Percentiles rank a stretch among this genome's conserved stretches.
These are phyloP conservation scores for Colletotrichum sp. DNA, from an alignment of 2,329 filamentous ascomycete genomes.

Conservation along the genomic window DNA sequence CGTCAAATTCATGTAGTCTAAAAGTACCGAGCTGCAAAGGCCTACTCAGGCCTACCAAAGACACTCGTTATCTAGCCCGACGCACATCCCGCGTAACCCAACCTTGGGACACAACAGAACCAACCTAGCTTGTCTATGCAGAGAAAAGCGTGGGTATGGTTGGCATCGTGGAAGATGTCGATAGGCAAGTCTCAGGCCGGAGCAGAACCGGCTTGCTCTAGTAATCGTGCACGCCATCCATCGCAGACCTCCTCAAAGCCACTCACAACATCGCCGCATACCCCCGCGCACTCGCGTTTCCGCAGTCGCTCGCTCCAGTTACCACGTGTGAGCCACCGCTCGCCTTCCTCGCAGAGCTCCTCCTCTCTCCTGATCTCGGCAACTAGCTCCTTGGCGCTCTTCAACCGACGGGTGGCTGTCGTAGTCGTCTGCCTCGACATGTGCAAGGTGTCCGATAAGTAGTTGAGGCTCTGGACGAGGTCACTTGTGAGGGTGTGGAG, in stretches of 20 bases:
- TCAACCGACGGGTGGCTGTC: constrained; percentile 79
- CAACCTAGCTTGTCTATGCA: not conserved
- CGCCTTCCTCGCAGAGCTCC: constrained; percentile 81
- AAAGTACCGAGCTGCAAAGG: not conserved
- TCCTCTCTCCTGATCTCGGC: constrained; percentile 84
- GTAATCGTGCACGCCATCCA: constrained; percentile 78
- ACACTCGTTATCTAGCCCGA: not conserved
- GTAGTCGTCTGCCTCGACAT: constrained; percentile 91
- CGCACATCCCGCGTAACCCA: not conserved
- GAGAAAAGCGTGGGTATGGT: not conserved
- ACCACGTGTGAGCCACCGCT: constrained; percentile 79
- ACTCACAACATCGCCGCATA: constrained; percentile 86
- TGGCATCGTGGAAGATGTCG: not conserved
- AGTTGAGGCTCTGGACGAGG: constrained; percentile 80
- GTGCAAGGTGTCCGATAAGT: constrained; percentile 89
- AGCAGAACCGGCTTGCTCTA: constrained; percentile 64
- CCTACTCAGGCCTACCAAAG: not conserved
- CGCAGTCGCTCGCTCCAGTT: constrained; percentile 82
- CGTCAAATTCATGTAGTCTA: constrained; percentile 20
- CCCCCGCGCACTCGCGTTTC: constrained; percentile 79
- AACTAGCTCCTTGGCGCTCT: constrained; percentile 83
- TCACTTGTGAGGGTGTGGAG: constrained; percentile 76
- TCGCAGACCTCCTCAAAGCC: constrained; percentile 94
- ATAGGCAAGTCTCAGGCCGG: constrained; percentile 34
- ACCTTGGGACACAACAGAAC: not conserved